These are phyloP conservation scores for Salix suchowensis DNA, from an alignment of 345 rosid genomes.

Conservation along the genomic window DNA sequence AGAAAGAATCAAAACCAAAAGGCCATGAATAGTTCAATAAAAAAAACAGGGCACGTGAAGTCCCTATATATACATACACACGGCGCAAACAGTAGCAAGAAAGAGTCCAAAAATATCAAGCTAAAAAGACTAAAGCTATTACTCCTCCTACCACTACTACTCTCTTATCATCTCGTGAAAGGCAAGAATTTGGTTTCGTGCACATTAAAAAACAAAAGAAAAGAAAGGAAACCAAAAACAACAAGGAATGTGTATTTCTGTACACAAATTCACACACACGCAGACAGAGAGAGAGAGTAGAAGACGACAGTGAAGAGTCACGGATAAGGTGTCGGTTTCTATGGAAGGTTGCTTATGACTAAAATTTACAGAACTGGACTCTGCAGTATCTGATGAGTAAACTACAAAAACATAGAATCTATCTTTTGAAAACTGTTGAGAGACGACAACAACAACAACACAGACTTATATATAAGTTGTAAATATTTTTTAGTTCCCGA, in stretches of 20 bases:
- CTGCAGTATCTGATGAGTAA: background rate
- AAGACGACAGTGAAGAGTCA: constrained; percentile 34
- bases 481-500: background rate
- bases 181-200: constrained; percentile 23
- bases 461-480: background rate
- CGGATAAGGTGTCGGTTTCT: constrained; percentile 41
- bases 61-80: constrained; percentile 14
- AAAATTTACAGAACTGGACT: background rate
- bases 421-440: background rate
- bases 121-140: background rate
- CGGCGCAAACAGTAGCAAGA: background rate
- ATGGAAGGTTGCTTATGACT: constrained; percentile 14
- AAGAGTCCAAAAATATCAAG: background rate
- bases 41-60: constrained; percentile 21
- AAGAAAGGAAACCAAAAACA: background rate
- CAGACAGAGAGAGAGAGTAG: background rate
- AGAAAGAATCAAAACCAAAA: background rate
- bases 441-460: background rate
- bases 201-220: background rate
- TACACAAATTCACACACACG: background rate
- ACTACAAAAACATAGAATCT: too few species aligned
- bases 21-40: background rate
- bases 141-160: background rate
- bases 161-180: constrained; percentile 24
- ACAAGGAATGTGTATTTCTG: background rate